Base-by-base conservation (phyloP, 129 eudicot species). In the Gnaphalium uliginosum region DNA sequence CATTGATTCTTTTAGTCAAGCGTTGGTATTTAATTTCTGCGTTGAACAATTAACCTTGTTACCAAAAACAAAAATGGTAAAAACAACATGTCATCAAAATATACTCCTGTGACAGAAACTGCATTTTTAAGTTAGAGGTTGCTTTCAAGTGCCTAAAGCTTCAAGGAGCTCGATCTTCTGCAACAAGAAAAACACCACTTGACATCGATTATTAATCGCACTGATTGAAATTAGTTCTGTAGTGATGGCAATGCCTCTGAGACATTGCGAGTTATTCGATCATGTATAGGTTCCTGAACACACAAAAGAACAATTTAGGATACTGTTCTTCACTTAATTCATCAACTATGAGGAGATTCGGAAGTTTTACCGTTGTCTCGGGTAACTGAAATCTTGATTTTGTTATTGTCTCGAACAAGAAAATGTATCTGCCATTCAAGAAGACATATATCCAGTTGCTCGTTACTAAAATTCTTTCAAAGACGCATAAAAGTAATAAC, bases 371-470 rank as follows among this genome's bases (percentile, higher is more conserved):
- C 94, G 18, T 72, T 10, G 85, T 82, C 23, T 60, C 60, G 11
- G 89, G 89, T 25, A 91, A 65, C 79, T 87, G 84, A 74, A 95
- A 89, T 61, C 84, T 79, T 64, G 97, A 87, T 74, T 87, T 85
- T 21, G 99, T 95, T 84, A 95, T 95, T 4, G 96, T 95, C 92
- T 94, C 97, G 24, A 67, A 91, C 81, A 95, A 71, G 88, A 84
- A 90, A 82, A 95, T 86, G 76, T 95, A 93, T 68, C 98, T 93
- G 96, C 35, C 66, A 72, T 59, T 66, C 18, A 79, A 67, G 53
- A 73, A 68, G 25, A 71, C 24, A 21, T 14, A 18, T 46, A 19
- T 65, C 4, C 37, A 13, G 65, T 39, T 37, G 26, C 23, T 35
- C 24, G 39, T 59, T 73, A 24, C 60, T 21, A 54, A 54, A 51